phyloP scores from a whole-genome alignment of 164 flowering plant genomes.

The Nelumbo lutea region DNA sequence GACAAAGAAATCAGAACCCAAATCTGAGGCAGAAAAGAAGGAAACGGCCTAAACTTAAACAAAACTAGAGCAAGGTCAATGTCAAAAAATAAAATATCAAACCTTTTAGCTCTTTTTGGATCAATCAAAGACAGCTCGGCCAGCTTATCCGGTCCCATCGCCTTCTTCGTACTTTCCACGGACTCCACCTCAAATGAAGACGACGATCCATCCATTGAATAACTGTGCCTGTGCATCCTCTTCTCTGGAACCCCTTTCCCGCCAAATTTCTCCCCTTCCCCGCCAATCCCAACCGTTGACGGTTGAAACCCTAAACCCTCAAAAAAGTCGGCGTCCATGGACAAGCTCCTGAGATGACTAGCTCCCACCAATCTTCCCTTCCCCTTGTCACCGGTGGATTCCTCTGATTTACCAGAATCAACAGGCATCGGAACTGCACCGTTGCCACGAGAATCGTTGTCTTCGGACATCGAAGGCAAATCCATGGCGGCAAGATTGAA shows the following conservation, averaged over 20 bases:
- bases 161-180: constrained; percentile 56
- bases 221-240: constrained; percentile 56
- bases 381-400: constrained; percentile 24
- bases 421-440: constrained; percentile 21
- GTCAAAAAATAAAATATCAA: background rate
- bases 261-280: constrained; percentile 3
- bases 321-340: constrained; percentile 85
- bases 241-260: constrained; percentile 22
- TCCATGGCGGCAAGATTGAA: constrained; percentile 36
- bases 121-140: constrained; percentile 78
- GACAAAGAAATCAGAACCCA: background rate
- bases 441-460: constrained; percentile 9
- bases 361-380: constrained; percentile 7
- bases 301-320: constrained; percentile 47
- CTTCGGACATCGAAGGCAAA: constrained; percentile 28
- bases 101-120: constrained; percentile 88
- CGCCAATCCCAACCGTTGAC: constrained; percentile 22
- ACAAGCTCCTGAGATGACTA: constrained; percentile 71
- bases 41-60: background rate
- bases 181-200: constrained; percentile 29
- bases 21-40: background rate
- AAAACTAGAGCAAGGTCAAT: background rate
- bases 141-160: constrained; percentile 58
- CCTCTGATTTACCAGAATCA: constrained; percentile 33
- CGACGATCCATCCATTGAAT: constrained; percentile 65